A percentile compares a stretch with the other conserved stretches of the same genome.
These are phyloP conservation scores for Lupinus albus DNA, from an alignment of 306 rosid species.

Conservation along the genomic window DNA sequence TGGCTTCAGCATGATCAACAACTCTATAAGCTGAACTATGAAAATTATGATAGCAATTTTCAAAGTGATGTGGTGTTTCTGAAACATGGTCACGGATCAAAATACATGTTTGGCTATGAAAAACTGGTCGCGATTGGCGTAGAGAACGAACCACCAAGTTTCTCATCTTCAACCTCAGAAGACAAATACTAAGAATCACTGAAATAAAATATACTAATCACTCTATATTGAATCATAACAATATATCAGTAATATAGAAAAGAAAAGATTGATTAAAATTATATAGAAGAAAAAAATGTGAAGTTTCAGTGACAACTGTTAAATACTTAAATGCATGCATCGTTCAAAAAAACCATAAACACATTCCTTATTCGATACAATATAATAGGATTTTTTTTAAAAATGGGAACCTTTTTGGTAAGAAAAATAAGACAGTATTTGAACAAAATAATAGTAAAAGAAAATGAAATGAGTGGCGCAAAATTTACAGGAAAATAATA, in stretches of 20 bases:
- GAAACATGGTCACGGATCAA: slow-evolving; percentile 37
- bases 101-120: slow-evolving; percentile 45
- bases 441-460: not conserved
- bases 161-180: slow-evolving; percentile 64
- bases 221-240: slow-evolving; percentile 26
- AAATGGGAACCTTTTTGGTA: not conserved
- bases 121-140: slow-evolving; percentile 48
- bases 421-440: not conserved
- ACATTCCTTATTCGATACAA: slow-evolving; percentile 28
- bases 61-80: slow-evolving; percentile 44
- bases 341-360: not conserved
- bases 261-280: not conserved
- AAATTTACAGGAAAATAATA: not conserved
- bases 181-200: slow-evolving; percentile 41
- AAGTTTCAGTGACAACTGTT: not conserved
- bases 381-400: not conserved
- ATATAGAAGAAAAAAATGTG: not conserved
- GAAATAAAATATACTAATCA: slow-evolving; percentile 37
- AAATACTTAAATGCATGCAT: slow-evolving; percentile 19
- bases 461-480: not conserved
- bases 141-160: slow-evolving; percentile 51
- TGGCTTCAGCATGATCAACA: slow-evolving; percentile 41
- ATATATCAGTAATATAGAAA: not conserved
- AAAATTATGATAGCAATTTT: slow-evolving; percentile 40
- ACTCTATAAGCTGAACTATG: slow-evolving; percentile 48